Evolutionary conservation across 2,329 filamentous ascomycete species (phyloP).

Genomic region (Colletotrichum spaethianum): DNA sequence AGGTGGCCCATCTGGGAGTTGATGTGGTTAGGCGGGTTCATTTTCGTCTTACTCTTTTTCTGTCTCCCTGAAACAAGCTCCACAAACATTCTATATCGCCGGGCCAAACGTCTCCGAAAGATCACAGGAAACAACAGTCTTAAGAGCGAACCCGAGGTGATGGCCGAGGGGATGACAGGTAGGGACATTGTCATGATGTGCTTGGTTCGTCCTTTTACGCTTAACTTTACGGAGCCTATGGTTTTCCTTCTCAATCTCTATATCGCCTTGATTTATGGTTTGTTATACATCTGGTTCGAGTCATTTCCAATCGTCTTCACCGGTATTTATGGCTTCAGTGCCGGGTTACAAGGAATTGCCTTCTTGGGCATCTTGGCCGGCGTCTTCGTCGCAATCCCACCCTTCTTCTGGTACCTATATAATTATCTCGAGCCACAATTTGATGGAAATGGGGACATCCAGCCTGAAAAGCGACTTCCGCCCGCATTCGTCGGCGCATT

Average conservation of each 20-base stretch:
- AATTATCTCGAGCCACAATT: slow-evolving; percentile 40
- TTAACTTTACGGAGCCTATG: slow-evolving; percentile 53
- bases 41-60: slow-evolving; percentile 44
- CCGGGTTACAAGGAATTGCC: slow-evolving; percentile 73
- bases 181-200: slow-evolving; percentile 44
- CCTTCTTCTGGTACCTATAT: slow-evolving; percentile 44
- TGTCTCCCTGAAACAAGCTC: slow-evolving; percentile 46
- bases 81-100: slow-evolving; percentile 44
- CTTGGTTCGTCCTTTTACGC: slow-evolving; percentile 48
- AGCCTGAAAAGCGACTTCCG: slow-evolving; percentile 42
- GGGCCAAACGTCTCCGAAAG: slow-evolving; percentile 41
- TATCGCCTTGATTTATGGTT: slow-evolving; percentile 61
- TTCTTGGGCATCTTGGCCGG: slow-evolving; percentile 72
- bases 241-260: slow-evolving; percentile 54
- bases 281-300: slow-evolving; percentile 73
- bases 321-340: slow-evolving; percentile 56
- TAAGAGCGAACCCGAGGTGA: slow-evolving; percentile 24
- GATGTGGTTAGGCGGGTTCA: slow-evolving; percentile 41
- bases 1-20: slow-evolving; percentile 47
- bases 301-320: slow-evolving; percentile 64
- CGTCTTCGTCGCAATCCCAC: slow-evolving; percentile 67
- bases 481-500: slow-evolving; percentile 63
- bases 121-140: slow-evolving; percentile 37
- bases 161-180: slow-evolving; percentile 35
- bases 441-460: slow-evolving; percentile 37